Percentiles rank a stretch among this genome's conserved stretches.
These are phyloP conservation scores for Neurospora pannonica DNA, from an alignment of 495 filamentous ascomycete species.

Conservation along the genomic window DNA sequence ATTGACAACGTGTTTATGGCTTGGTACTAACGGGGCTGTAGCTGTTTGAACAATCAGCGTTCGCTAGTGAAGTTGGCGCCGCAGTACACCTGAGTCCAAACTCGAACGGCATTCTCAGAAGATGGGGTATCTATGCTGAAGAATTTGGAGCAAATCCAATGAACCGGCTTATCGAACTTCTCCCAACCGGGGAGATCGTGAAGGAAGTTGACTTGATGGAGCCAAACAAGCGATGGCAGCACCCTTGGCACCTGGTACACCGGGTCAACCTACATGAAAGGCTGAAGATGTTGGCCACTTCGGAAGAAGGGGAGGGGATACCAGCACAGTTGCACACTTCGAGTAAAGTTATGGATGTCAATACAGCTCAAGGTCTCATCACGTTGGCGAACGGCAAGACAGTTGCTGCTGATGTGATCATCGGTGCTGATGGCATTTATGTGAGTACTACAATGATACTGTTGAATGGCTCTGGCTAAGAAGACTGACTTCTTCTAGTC, in stretches of 20 bases:
- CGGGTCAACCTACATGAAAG: slow-evolving; percentile 40
- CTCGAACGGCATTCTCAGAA: slow-evolving; percentile 37
- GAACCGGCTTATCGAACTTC: slow-evolving; percentile 28
- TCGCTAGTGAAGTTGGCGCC: slow-evolving; percentile 45
- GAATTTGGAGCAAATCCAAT: slow-evolving; percentile 22
- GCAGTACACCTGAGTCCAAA: slow-evolving; percentile 49
- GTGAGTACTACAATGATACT: slow-evolving; percentile 3
- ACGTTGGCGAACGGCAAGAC: slow-evolving; percentile 29
- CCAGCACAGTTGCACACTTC: slow-evolving; percentile 34
- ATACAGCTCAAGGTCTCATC: slow-evolving; percentile 32
- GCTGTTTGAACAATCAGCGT: slow-evolving; percentile 45
- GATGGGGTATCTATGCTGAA: slow-evolving; percentile 32
- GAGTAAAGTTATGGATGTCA: slow-evolving; percentile 35
- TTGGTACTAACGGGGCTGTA: slow-evolving; percentile 11
- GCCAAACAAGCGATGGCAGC: slow-evolving; percentile 35
- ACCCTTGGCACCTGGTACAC: slow-evolving; percentile 45
- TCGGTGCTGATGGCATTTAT: slow-evolving; percentile 35
- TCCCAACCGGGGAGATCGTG: slow-evolving; percentile 17
- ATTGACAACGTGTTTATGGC: slow-evolving; percentile 4
- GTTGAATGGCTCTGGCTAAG: background rate
- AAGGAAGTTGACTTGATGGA: slow-evolving; percentile 23
- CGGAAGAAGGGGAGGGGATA: slow-evolving; percentile 22
- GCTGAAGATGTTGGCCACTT: slow-evolving; percentile 35
- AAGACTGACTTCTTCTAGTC: slow-evolving; percentile 13
- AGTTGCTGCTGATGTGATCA: slow-evolving; percentile 26